Evolutionary conservation across 805 yeast species (phyloP).

Genomic region (Pichia rugopelliculosa): DNA sequence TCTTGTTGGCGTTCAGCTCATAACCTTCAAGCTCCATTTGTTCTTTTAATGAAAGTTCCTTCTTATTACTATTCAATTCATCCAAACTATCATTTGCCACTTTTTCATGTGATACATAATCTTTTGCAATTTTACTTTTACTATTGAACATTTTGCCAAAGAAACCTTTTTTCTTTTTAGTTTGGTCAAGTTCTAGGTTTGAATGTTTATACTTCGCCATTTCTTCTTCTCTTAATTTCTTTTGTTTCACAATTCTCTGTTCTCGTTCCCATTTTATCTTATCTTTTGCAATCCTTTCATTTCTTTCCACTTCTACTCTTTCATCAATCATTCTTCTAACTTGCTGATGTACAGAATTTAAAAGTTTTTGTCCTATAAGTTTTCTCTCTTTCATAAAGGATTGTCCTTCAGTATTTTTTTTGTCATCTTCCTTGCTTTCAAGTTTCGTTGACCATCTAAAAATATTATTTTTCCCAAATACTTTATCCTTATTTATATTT

Average conservation of each 20-base stretch:
- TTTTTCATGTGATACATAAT: constrained; percentile 20
- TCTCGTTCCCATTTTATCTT: constrained; percentile 21
- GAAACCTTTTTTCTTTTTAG: constrained; percentile 16
- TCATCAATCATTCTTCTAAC: constrained; percentile 19
- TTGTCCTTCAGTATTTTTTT: neutral
- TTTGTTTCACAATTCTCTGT: constrained; percentile 15
- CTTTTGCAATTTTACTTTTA: constrained; percentile 26
- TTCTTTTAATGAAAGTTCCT: constrained; percentile 3
- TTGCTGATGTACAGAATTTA: constrained; percentile 16
- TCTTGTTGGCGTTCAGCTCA: neutral
- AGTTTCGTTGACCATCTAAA: constrained; percentile 15
- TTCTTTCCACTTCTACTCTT: constrained; percentile 14
- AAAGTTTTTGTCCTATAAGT: constrained; percentile 9
- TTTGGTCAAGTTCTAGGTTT: constrained; percentile 3
- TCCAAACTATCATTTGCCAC: neutral
- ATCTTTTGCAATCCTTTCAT: constrained; percentile 11
- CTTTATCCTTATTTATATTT: neutral
- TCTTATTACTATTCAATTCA: neutral
- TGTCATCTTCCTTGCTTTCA: neutral
- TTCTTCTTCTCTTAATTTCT: constrained; percentile 17
- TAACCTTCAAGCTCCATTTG: constrained; percentile 9
- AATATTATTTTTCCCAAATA: constrained; percentile 5
- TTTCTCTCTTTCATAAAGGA: neutral
- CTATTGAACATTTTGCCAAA: constrained; percentile 22
- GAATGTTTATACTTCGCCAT: constrained; percentile 15